Base-by-base conservation (phyloP, 495 filamentous ascomycete genomes). In the Podospora pseudocomata region DNA sequence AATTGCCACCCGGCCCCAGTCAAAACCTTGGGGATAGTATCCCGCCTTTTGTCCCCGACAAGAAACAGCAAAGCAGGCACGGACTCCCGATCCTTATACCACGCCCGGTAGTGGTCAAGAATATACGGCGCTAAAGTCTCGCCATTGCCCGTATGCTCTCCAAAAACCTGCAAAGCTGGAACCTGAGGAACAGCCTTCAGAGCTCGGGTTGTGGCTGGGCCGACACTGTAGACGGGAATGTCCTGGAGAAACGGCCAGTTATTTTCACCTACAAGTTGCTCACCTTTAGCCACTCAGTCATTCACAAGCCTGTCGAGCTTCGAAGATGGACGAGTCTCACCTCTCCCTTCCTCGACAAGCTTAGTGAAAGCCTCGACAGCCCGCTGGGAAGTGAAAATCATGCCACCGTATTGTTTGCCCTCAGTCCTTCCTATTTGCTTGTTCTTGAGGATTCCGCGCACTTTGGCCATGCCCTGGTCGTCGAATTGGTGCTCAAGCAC, bases 371-470 rank as follows among this genome's bases (percentile, higher is more conserved):
- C 93, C 72, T 97, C 95, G 13, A 97, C 95, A 5, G 95, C 91
- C 20, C 96, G 87, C 75, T 98, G 96, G 19, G 92, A 96, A 0
- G 95, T 99, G 77, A 99, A 96, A 60, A 97, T 91, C 63, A 97
- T 75, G 1, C 92, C 94, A 15, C 92, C 92, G 77, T 96, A 96
- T 67, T 80, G 76, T 63, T 78, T 69, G 11, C 69, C 76, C 28
- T 65, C 39, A 57, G 67, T 30, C 3, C 23, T 69, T 44, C 72
- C 76, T 66, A 86, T 81, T n/a, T 68, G 60, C 27, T 71, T 73
- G 20, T 68, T 70, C n/a, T 70, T 64, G 32, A 87, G 73, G 4
- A 82, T 65, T 2, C 57, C 34, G 56, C 76, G 70, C 20, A 86
- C 73, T 34, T 70, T 72, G 59, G 74, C 67, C 75, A 86, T 73